Base-by-base conservation (phyloP, 805 yeast species). In the Teunomyces lycoperdinae region DNA sequence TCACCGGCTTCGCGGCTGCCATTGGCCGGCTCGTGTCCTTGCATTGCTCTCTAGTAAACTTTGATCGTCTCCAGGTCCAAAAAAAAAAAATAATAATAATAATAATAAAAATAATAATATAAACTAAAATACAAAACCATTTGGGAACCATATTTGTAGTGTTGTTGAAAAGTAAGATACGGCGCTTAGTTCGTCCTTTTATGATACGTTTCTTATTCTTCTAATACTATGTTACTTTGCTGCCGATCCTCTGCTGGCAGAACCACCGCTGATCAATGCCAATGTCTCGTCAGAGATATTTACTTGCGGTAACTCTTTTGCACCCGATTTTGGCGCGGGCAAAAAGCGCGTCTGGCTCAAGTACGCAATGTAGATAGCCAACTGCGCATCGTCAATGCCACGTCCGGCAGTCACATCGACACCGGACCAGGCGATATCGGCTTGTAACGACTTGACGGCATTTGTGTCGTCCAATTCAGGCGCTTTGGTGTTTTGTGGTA, bases 391-490 rank as follows among this genome's bases (percentile, higher is more conserved):
- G 48, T 81, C 81, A n/a, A 90, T 85, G 43, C 97, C 97, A 44
- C 71, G 76, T 8, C 97, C 97, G 0, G 67, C 64, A 42, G 89
- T 78, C 28, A 65, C 71, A 59, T 89, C 96, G 42, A 68, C 75
- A 10, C 87, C 89, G 1, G 89, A 77, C 81, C 83, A 80, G 29
- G 60, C 60, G 5, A 73, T 67, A 62, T 89, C 97, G 24, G 66
- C 73, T 49, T 68, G 71, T 62, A 94, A 79, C 0, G 91, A 78
- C n/a, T 64, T 63, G n/a, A 75, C 79, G 1, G 98, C 88, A 64
- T 94, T 91, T 4, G 76, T 45, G 57, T 95, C 99, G 61, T 91
- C 96, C 54, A 94, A 77, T 67, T 92, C 97, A 2, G 99, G 98
- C 9, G 99, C 98, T 67, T 84, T 87, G 29, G 98, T 87, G 64